Conservation (phyloP, 2,329 filamentous ascomycete species). For the Aspergillus carbonarius region DNA sequence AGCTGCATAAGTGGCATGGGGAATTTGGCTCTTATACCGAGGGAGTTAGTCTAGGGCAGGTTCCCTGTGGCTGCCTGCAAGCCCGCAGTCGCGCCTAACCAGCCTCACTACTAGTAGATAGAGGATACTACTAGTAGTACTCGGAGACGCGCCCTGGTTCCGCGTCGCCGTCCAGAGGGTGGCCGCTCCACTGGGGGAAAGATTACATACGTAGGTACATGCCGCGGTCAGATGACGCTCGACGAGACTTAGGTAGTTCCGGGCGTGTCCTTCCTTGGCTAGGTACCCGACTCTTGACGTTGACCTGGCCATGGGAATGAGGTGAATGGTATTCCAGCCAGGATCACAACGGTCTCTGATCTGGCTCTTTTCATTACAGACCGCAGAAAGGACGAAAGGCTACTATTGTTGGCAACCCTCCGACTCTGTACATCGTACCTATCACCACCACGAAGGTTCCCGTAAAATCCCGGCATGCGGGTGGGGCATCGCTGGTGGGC, state of each 20-base stretch:
- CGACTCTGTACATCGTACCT: not conserved
- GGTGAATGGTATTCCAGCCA: not conserved
- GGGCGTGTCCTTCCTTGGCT: not conserved
- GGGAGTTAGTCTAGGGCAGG: constrained; percentile 11
- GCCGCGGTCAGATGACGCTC: constrained; percentile 17
- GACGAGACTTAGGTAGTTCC: not conserved
- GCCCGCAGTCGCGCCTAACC: constrained; percentile 20
- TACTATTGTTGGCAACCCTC: not conserved
- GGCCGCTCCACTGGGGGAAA: constrained; percentile 1
- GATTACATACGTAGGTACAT: constrained; percentile 8
- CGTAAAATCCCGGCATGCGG: constrained; percentile 20
- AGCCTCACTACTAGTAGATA: constrained; percentile 14
- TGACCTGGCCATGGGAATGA: not conserved
- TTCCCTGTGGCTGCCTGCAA: constrained; percentile 21
- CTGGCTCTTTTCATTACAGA: not conserved
- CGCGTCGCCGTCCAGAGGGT: constrained; percentile 10
- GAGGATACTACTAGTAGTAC: too few species aligned
- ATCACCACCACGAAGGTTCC: constrained; percentile 6
- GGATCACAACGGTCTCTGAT: not conserved
- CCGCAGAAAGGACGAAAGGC: not conserved
- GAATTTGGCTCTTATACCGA: constrained; percentile 9
- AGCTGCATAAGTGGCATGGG: constrained; percentile 20
- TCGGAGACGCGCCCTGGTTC: constrained; percentile 27
- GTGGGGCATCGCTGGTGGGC: constrained; percentile 11
- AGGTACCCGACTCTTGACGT: not conserved